Evolutionary conservation across 257 asterid species (phyloP).

Genomic region (Scutellaria galericulata): DNA sequence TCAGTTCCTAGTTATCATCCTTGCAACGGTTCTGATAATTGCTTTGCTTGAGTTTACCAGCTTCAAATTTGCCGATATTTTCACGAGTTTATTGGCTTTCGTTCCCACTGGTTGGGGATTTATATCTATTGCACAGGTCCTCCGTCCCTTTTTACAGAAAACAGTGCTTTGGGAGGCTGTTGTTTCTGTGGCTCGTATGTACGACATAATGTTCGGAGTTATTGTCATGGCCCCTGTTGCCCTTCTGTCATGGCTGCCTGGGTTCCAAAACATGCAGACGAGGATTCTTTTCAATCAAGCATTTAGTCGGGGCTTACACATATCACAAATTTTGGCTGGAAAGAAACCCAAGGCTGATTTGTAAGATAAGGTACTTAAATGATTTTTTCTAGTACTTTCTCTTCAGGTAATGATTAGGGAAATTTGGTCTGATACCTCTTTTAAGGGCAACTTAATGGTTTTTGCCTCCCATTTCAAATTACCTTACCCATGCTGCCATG

Average conservation of each 20-base stretch:
- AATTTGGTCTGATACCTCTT: background rate
- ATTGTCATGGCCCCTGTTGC: constrained; percentile 89
- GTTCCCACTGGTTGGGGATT: constrained; percentile 98
- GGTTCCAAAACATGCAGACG: constrained; percentile 98
- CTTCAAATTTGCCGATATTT: constrained; percentile 72
- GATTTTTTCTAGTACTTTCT: constrained; percentile 13
- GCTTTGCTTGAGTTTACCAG: constrained; percentile 72
- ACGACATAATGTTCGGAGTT: constrained; percentile 91
- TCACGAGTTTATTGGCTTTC: constrained; percentile 90
- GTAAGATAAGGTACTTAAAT: constrained; percentile 56
- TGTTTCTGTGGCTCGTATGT: constrained; percentile 80
- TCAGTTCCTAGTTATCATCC: constrained; percentile 85
- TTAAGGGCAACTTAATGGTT: background rate
- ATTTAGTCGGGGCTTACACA: constrained; percentile 94
- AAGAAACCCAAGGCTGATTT: constrained; percentile 73
- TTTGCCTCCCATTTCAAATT: background rate
- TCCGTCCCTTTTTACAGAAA: constrained; percentile 69
- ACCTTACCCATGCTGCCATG: background rate
- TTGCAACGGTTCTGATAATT: constrained; percentile 59
- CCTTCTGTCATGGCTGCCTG: constrained; percentile 94
- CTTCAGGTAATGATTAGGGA: background rate
- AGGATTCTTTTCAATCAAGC: constrained; percentile 97
- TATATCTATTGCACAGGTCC: constrained; percentile 81
- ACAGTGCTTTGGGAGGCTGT: constrained; percentile 73
- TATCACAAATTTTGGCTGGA: constrained; percentile 93